Base-by-base conservation (phyloP, 108 stramenopile genomes). In the Seminavis robusta region DNA sequence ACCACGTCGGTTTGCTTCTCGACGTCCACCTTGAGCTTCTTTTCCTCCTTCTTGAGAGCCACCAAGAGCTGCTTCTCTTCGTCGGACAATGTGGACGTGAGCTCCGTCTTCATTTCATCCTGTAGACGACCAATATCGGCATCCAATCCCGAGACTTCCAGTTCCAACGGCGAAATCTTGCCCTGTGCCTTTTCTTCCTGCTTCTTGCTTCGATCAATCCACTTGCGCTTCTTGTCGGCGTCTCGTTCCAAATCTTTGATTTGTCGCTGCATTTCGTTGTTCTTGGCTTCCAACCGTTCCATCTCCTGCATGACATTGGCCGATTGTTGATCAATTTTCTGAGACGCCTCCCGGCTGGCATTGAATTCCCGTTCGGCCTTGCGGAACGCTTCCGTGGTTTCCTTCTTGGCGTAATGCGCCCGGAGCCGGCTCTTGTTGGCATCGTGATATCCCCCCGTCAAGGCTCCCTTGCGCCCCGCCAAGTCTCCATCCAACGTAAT, bases 401-500 rank as follows among this genome's bases (percentile, higher is more conserved):
- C 60, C 16, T 52, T 67, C 59, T 83, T 52, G 11, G 65, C 65
- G 13, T 59, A 46, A 52, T 81, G 76, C 7, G 92, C 88, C 20
- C 65, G 61, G 26, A 93, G 73, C 3, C 84, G 81, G 59, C 80
- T 82, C 53, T 90, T 89, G 6, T 53, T 42, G 4, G 50, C 53
- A 58, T 94, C 94, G 13, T 92, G 75, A 57, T 77, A 97, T 13
- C 97, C 97, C 23, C 97, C 98, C 7, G 90, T 74, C 45, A 98
- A 59, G 16, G 90, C 89, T 43, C 99, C 99, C 48, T 87, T 86
- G 8, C 94, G 73, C 43, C 81, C 87, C 59, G 92, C 92, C 51
- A 94, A 61, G 50, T 99, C 97, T 21, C 99, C 99, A 33, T 97
- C 94, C n/a, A 98, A 74, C 26, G 99, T 99, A 44, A 99, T 80